Base-by-base conservation (phyloP, 495 filamentous ascomycete species). In the Xylaria longipes region DNA sequence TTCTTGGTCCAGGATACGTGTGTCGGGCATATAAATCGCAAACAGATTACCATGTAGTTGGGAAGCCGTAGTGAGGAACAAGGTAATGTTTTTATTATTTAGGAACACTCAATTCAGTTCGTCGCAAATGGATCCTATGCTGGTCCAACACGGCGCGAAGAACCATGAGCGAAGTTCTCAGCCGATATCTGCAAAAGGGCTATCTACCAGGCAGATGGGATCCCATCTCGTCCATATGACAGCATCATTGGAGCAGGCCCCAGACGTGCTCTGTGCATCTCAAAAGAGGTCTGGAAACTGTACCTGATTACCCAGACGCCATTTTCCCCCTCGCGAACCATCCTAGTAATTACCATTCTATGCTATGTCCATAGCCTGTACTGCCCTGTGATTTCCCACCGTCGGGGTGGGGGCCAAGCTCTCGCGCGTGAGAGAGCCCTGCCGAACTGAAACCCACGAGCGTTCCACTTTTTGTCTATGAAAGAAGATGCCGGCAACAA, bases 381-480 rank as follows among this genome's bases (percentile, higher is more conserved):
- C 73, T 73, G 69, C 73, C 72, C 61, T 73, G 61, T 66, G 43
- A 68, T 70, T 60, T 77, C 73, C 75, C 72, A 73, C 69, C 65
- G 33, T 69, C 70, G 61, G 69, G 66, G 68, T 70, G 54, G 64
- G 52, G 61, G 35, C 12, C 69, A 76, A 74, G 69, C 73, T 80
- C 76, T 73, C 71, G 75, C 74, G 69, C 73, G 57, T 60, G 71
- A 64, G 75, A 73, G 73, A 77, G 70, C 72, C 68, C 72, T 71
- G 43, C 76, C 77, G 80, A 81, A 83, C 80, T 83, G 80, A 84
- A 75, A 81, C 83, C 80, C 79, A 48, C 69, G 83, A 86, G 84
- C 84, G 84, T 86, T 85, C 86, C 84, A 84, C 84, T 88, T 88
- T 69, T 88, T 88, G 83, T 89, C 87, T 89, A 89, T 85, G 82